Evolutionary conservation across 1,284 basidiomycete genomes (phyloP).

Genomic region (Irpex lacteus): DNA sequence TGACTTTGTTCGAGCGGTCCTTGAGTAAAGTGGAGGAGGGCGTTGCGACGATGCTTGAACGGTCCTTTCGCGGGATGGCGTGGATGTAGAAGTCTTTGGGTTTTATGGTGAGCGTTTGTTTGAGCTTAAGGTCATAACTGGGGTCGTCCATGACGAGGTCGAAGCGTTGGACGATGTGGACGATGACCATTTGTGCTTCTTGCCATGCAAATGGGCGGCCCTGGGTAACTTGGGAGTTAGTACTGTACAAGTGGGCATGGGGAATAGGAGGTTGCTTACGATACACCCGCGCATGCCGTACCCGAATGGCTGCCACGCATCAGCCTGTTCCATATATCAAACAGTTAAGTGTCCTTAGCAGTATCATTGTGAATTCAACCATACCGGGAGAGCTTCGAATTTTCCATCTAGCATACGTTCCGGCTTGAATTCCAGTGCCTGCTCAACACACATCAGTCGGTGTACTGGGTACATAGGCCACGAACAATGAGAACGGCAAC

Average conservation of each 20-base stretch:
- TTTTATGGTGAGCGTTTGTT: conserved; percentile 48
- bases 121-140: conserved; percentile 40
- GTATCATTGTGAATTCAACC: conserved; percentile 1
- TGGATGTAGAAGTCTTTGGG: conserved; percentile 42
- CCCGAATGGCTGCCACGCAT: conserved; percentile 45
- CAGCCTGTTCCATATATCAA: conserved; percentile 23
- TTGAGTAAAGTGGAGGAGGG: conserved; percentile 15
- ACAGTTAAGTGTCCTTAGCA: not conserved
- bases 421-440: conserved; percentile 38
- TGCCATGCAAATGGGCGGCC: conserved; percentile 50
- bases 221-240: conserved; percentile 10
- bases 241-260: not conserved
- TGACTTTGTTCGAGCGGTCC: conserved; percentile 6
- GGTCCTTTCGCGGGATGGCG: conserved; percentile 32
- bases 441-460: not conserved
- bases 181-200: conserved; percentile 43
- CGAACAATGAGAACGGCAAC: conserved; percentile 15
- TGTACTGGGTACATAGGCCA: not conserved
- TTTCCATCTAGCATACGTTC: conserved; percentile 48
- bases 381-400: conserved; percentile 40
- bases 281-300: conserved; percentile 41
- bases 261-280: conserved; percentile 17
- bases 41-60: conserved; percentile 10
- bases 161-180: conserved; percentile 41
- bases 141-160: conserved; percentile 43